A percentile compares a stretch with the other conserved stretches of the same genome.
These are phyloP conservation scores for Mucor sp. DNA, from an alignment of 371 early-diverging fungal species.

Conservation along the genomic window DNA sequence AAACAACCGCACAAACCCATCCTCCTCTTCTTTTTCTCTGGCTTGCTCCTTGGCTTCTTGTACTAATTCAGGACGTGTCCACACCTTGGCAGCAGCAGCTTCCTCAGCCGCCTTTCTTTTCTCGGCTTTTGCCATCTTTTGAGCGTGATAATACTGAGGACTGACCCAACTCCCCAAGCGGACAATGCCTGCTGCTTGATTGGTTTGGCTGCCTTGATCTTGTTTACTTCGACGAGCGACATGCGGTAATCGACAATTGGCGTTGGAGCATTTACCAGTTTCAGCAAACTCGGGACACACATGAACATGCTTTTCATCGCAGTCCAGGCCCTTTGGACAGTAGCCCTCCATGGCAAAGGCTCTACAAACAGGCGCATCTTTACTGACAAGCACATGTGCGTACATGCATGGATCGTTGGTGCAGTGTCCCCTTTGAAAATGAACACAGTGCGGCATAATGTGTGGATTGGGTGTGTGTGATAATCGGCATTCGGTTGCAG, in stretches of 20 bases:
- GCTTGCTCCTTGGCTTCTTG: background rate
- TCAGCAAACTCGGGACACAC: slow-evolving; percentile 64
- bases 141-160: slow-evolving; percentile 34
- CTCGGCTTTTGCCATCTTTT: slow-evolving; percentile 23
- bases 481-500: slow-evolving; percentile 37
- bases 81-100: slow-evolving; percentile 10
- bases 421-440: slow-evolving; percentile 57
- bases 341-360: slow-evolving; percentile 62
- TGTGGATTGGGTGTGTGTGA: slow-evolving; percentile 54
- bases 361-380: slow-evolving; percentile 57
- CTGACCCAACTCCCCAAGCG: slow-evolving; percentile 41
- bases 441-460: slow-evolving; percentile 55
- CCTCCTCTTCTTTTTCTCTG: slow-evolving; percentile 29
- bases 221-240: slow-evolving; percentile 39
- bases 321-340: slow-evolving; percentile 51
- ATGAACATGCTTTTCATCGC: slow-evolving; percentile 58
- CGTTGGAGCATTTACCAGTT: slow-evolving; percentile 56
- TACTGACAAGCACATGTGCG: slow-evolving; percentile 54
- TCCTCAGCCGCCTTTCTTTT: slow-evolving; percentile 14
- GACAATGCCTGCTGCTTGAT: slow-evolving; percentile 24
- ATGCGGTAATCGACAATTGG: slow-evolving; percentile 60
- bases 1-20: slow-evolving; percentile 46
- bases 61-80: slow-evolving; percentile 7
- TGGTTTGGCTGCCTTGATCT: background rate
- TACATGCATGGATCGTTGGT: slow-evolving; percentile 51